These are phyloP conservation scores for Panicum virgatum DNA, from an alignment of 202 grass and related monocot genomes.

Conservation along the genomic window DNA sequence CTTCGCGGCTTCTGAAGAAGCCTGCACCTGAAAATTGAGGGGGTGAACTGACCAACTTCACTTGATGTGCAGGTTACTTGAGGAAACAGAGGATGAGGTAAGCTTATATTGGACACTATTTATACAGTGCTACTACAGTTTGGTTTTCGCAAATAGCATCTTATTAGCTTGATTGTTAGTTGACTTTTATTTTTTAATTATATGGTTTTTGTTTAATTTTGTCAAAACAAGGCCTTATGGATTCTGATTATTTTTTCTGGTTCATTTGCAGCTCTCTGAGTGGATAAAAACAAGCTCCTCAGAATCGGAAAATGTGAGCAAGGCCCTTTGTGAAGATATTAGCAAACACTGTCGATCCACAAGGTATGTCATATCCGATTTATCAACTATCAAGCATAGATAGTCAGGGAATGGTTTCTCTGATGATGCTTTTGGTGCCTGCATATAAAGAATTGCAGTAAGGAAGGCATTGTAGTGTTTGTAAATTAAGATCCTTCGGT, in stretches of 20 bases:
- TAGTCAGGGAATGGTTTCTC: background rate
- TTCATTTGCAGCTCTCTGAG: slow-evolving; percentile 63
- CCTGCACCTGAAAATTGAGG: slow-evolving; percentile 7
- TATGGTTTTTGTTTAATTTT: background rate
- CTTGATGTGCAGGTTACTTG: slow-evolving; percentile 66
- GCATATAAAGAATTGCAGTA: background rate
- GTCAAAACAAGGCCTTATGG: background rate
- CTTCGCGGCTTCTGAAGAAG: background rate
- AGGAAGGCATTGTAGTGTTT: background rate
- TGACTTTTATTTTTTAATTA: background rate
- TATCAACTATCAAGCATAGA: background rate
- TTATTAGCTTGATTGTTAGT: background rate
- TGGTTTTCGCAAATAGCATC: background rate
- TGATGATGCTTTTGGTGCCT: background rate
- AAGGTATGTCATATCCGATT: slow-evolving; percentile 42
- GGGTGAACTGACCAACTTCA: slow-evolving; percentile 39
- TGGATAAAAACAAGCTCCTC: slow-evolving; percentile 76
- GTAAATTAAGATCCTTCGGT: background rate
- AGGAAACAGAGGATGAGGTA: slow-evolving; percentile 95
- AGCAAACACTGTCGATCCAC: slow-evolving; percentile 67
- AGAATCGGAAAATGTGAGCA: slow-evolving; percentile 58
- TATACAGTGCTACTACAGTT: background rate
- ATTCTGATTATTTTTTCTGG: background rate
- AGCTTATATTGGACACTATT: slow-evolving; percentile 21
- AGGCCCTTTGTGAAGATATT: slow-evolving; percentile 79